Conservation (phyloP, 805 yeast genomes). For the Metschnikowia chrysomelidarum region DNA sequence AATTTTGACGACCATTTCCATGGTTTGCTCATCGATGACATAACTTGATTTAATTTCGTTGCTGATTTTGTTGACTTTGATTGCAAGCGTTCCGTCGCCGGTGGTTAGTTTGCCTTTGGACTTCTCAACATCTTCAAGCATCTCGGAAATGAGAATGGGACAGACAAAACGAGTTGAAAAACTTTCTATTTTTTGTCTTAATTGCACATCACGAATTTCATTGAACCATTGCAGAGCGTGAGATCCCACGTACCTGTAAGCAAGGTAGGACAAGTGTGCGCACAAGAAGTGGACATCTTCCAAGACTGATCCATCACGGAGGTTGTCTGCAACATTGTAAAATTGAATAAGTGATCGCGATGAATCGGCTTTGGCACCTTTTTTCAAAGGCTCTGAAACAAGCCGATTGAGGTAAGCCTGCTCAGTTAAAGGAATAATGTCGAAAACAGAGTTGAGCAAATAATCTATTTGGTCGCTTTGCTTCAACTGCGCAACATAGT, state of each 20-base stretch:
- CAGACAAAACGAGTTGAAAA: conserved; percentile 63
- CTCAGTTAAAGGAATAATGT: conserved; percentile 45
- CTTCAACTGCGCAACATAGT: conserved; percentile 58
- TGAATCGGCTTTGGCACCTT: conserved; percentile 13
- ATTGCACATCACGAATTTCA: conserved; percentile 63
- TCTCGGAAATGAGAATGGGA: conserved; percentile 57
- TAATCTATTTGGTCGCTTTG: conserved; percentile 40
- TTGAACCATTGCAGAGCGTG: conserved; percentile 67
- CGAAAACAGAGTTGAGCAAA: conserved; percentile 60
- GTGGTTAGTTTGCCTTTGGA: conserved; percentile 34
- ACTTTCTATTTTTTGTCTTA: conserved; percentile 57
- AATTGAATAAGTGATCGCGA: conserved; percentile 19
- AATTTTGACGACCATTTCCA: conserved; percentile 73
- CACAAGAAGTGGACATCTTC: conserved; percentile 41
- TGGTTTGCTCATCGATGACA: conserved; percentile 79
- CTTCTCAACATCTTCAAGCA: conserved; percentile 49
- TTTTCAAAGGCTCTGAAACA: conserved; percentile 15
- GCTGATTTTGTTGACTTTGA: conserved; percentile 58
- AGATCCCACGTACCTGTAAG: conserved; percentile 54
- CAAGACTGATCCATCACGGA: conserved; percentile 20
- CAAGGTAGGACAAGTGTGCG: conserved; percentile 50
- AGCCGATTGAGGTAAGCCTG: conserved; percentile 22
- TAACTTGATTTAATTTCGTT: conserved; percentile 73
- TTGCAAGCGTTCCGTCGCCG: conserved; percentile 47
- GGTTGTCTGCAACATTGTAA: conserved; percentile 23